Percentiles rank a stretch among this genome's conserved stretches.
These are phyloP conservation scores for Lantana camara DNA, from an alignment of 257 asterid genomes.

Conservation along the genomic window DNA sequence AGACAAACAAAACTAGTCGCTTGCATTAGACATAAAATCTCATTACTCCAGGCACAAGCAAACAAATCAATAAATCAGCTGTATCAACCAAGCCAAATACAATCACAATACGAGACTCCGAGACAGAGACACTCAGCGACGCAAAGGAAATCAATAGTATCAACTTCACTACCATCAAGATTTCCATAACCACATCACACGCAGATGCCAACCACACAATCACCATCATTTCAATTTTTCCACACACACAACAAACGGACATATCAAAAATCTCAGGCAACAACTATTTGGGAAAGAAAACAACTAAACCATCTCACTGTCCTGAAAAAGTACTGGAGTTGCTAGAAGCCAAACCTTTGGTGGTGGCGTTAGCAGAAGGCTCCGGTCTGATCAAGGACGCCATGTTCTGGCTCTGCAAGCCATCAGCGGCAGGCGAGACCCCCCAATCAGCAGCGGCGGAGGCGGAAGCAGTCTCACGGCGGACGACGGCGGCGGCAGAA, in stretches of 20 bases:
- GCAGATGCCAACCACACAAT: too few relatives aligned
- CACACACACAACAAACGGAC: too few relatives aligned
- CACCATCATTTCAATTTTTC: too few relatives aligned
- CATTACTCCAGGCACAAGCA: neutral
- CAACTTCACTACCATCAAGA: constrained; percentile 12
- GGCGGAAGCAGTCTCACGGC: constrained; percentile 38
- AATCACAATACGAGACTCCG: neutral
- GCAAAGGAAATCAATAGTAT: neutral
- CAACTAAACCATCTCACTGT: too few relatives aligned
- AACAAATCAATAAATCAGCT: neutral
- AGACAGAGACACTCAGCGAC: neutral
- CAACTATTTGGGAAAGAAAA: too few relatives aligned
- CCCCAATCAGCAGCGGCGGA: constrained; percentile 38
- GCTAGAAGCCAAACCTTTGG: constrained; percentile 39
- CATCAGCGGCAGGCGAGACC: constrained; percentile 34
- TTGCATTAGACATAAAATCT: too few relatives aligned
- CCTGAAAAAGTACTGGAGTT: too few relatives aligned
- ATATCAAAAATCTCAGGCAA: too few relatives aligned
- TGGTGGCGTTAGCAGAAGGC: constrained; percentile 36
- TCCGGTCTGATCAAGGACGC: constrained; percentile 32
- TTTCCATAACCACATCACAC: neutral
- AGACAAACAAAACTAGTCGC: neutral
- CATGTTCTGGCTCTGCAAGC: constrained; percentile 8
- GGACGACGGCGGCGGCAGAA: constrained; percentile 31
- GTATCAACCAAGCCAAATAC: neutral